These are phyloP conservation scores for Nowakowskiella sp. DNA, from an alignment of 192 early-diverging fungal genomes.

Conservation along the genomic window DNA sequence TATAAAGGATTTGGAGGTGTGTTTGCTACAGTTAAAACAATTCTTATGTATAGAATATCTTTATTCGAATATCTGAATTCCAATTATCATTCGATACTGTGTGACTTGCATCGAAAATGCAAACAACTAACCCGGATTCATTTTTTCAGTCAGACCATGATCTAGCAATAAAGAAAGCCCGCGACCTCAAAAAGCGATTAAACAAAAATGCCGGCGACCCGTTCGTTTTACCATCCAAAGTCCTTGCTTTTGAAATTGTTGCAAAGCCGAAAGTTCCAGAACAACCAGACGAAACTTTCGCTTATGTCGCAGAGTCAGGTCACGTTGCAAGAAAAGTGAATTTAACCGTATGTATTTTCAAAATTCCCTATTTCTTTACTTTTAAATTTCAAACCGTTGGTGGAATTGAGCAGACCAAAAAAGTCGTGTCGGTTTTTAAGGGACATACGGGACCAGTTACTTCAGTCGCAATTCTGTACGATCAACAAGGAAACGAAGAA, in stretches of 20 bases:
- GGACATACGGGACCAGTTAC: constrained; percentile 55
- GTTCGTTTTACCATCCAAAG: constrained; percentile 55
- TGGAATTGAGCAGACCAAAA: constrained; percentile 35
- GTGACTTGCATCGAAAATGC: no score
- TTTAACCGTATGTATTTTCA: constrained; percentile 37
- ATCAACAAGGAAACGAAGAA: constrained; percentile 27
- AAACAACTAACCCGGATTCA: no score
- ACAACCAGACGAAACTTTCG: constrained; percentile 20
- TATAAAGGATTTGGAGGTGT: no score
- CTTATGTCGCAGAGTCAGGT: constrained; percentile 66
- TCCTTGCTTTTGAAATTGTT: constrained; percentile 40
- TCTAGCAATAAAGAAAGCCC: no score
- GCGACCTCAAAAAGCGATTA: no score
- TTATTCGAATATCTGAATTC: no score
- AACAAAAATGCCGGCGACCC: constrained; percentile 53
- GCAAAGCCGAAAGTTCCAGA: background rate
- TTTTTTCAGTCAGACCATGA: no score
- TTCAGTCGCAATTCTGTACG: constrained; percentile 26
- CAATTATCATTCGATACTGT: no score
- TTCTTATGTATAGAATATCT: no score
- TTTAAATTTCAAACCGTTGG: background rate
- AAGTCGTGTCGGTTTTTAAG: constrained; percentile 18
- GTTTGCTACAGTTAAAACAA: no score
- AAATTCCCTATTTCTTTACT: background rate
- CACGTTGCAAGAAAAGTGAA: constrained; percentile 60